phyloP scores from a whole-genome alignment of 2,329 filamentous ascomycete species.

The Fusarium redolens region DNA sequence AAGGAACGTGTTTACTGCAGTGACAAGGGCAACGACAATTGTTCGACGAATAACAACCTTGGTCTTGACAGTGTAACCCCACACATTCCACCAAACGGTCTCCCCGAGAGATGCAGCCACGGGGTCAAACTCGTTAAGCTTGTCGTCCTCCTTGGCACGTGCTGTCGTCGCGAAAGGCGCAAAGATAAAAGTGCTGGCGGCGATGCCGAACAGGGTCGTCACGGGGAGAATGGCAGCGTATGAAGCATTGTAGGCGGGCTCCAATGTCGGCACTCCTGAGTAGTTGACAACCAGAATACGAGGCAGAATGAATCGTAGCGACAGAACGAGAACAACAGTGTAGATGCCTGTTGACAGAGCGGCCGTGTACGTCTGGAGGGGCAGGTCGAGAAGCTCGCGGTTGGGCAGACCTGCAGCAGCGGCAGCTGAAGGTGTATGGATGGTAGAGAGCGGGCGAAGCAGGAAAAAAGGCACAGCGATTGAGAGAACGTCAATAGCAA shows the following conservation, averaged over 20 bases:
- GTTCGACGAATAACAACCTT: constrained; percentile 76
- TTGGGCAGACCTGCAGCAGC: constrained; percentile 62
- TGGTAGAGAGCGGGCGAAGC: constrained; percentile 73
- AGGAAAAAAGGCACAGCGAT: constrained; percentile 80
- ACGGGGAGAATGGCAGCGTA: constrained; percentile 71
- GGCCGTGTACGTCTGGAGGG: constrained; percentile 72
- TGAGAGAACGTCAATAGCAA: constrained; percentile 75
- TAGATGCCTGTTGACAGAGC: constrained; percentile 79
- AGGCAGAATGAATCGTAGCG: constrained; percentile 78
- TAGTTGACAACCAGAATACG: constrained; percentile 80
- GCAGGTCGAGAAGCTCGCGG: constrained; percentile 72
- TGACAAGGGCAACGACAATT: constrained; percentile 66
- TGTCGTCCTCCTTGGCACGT: constrained; percentile 60
- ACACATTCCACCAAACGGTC: constrained; percentile 78
- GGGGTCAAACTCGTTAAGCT: constrained; percentile 69
- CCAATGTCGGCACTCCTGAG: constrained; percentile 74
- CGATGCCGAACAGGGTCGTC: constrained; percentile 70
- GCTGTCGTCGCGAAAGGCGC: constrained; percentile 70
- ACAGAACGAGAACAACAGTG: constrained; percentile 75
- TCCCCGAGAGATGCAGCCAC: constrained; percentile 73
- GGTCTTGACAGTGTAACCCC: constrained; percentile 72
- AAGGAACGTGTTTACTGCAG: constrained; percentile 69
- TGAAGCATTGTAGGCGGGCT: constrained; percentile 72
- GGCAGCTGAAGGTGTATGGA: constrained; percentile 66
- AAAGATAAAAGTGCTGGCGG: constrained; percentile 83